Evolutionary conservation across 768 basidiomycete species (phyloP).

Genomic region (Mycena chlorophos): DNA sequence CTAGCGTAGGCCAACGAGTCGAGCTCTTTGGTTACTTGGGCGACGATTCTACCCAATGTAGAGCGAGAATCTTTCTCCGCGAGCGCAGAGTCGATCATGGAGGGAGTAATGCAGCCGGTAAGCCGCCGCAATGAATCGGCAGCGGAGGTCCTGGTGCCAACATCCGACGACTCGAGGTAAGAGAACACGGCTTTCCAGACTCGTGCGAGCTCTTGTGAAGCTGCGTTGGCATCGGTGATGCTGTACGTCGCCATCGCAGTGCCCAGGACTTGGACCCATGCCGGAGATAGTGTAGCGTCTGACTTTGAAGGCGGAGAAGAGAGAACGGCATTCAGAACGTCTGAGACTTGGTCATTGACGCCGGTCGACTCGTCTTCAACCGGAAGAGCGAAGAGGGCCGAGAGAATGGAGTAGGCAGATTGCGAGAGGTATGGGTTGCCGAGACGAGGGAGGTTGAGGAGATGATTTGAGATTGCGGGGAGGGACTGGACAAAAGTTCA

Average conservation of each 20-base stretch:
- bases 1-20: constrained; percentile 72
- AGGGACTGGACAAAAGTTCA: constrained; percentile 55
- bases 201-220: constrained; percentile 53
- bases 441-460: constrained; percentile 82
- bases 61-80: constrained; percentile 50
- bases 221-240: constrained; percentile 47
- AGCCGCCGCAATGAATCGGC: constrained; percentile 63
- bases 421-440: constrained; percentile 89
- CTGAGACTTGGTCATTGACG: constrained; percentile 54
- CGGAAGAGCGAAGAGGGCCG: constrained; percentile 69
- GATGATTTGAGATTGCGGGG: constrained; percentile 62
- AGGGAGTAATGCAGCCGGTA: constrained; percentile 68
- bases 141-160: constrained; percentile 59
- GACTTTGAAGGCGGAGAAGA: constrained; percentile 67
- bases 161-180: constrained; percentile 73
- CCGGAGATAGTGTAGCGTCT: constrained; percentile 66
- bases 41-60: constrained; percentile 61
- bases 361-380: constrained; percentile 50
- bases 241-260: constrained; percentile 69
- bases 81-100: constrained; percentile 56
- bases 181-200: constrained; percentile 78
- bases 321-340: constrained; percentile 66
- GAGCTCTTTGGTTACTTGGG: constrained; percentile 65
- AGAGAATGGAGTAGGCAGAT: constrained; percentile 81
- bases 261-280: constrained; percentile 80